These are phyloP conservation scores for Dothistroma septosporum DNA, from an alignment of 2,329 filamentous ascomycete species.

Conservation along the genomic window DNA sequence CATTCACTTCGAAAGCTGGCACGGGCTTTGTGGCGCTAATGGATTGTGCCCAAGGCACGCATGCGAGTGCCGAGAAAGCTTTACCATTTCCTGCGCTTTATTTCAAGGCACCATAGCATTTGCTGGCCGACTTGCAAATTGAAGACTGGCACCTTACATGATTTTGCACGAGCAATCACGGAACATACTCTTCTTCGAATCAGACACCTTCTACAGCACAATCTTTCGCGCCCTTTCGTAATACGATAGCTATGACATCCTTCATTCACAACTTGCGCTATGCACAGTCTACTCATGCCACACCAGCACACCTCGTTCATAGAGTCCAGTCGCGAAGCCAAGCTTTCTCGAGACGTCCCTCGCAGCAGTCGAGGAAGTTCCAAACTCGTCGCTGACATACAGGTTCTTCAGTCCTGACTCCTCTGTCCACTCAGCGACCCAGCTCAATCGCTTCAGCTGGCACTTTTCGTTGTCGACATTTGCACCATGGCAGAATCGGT, in stretches of 20 bases:
- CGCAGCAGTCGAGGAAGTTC: conserved; percentile 36
- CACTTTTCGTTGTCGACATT: conserved; percentile 29
- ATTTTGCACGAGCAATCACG: too few relatives aligned
- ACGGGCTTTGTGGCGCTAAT: background rate
- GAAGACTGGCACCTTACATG: too few relatives aligned
- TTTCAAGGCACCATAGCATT: too few relatives aligned
- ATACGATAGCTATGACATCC: too few relatives aligned
- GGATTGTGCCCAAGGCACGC: background rate
- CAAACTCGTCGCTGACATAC: conserved; percentile 37
- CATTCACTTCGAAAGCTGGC: background rate
- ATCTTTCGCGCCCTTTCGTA: too few relatives aligned
- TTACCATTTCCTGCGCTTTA: too few relatives aligned
- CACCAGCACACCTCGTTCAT: conserved; percentile 40
- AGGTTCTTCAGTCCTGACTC: conserved; percentile 34
- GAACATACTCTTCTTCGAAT: too few relatives aligned
- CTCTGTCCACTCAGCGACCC: conserved; percentile 40
- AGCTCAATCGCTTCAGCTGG: conserved; percentile 17
- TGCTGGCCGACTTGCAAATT: too few relatives aligned
- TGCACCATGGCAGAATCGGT: conserved; percentile 19
- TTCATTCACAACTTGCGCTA: too few relatives aligned
- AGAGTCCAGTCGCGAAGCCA: conserved; percentile 39
- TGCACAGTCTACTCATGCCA: conserved; percentile 25
- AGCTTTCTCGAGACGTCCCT: conserved; percentile 37
- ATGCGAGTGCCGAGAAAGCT: background rate
- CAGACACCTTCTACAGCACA: too few relatives aligned